Percentiles rank a stretch among this genome's conserved stretches.
phyloP scores from a whole-genome alignment of 148 eudicot genomes.

The Vaccinium macrocarpon region DNA sequence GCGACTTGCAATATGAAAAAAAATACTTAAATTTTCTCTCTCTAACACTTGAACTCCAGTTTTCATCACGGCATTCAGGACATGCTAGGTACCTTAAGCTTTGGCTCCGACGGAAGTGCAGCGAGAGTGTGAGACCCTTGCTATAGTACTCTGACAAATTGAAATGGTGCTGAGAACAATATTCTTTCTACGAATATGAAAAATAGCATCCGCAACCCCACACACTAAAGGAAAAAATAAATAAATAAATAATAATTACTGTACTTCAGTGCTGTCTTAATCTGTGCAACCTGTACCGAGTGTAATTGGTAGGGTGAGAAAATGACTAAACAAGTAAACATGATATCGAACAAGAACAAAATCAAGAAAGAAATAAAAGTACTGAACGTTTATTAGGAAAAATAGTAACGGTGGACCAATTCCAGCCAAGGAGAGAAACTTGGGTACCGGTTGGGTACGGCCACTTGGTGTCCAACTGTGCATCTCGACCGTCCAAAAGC shows the following conservation, averaged over 20 bases:
- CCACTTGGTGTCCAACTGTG: too few relatives aligned
- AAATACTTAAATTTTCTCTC: not conserved
- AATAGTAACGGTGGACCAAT: not conserved
- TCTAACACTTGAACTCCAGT: not conserved
- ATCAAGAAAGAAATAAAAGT: not conserved
- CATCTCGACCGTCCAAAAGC: too few relatives aligned
- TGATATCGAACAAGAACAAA: not conserved
- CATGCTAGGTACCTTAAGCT: not conserved
- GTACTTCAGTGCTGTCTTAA: not conserved
- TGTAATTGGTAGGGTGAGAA: not conserved
- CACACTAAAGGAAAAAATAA: not conserved
- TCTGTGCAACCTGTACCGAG: not conserved
- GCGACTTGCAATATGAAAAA: not conserved
- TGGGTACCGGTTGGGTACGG: too few relatives aligned
- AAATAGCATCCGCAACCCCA: not conserved
- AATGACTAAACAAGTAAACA: not conserved
- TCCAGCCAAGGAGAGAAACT: not conserved
- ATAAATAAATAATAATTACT: not conserved
- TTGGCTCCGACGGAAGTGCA: not conserved
- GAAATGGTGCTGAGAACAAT: not conserved
- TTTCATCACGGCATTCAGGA: not conserved
- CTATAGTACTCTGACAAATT: not conserved
- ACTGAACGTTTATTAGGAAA: not conserved
- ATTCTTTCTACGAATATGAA: not conserved
- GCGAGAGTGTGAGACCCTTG: not conserved